A percentile compares a stretch with the other conserved stretches of the same genome.
phyloP scores from a whole-genome alignment of 805 yeast species.

The Lipomyces mesembrius region DNA sequence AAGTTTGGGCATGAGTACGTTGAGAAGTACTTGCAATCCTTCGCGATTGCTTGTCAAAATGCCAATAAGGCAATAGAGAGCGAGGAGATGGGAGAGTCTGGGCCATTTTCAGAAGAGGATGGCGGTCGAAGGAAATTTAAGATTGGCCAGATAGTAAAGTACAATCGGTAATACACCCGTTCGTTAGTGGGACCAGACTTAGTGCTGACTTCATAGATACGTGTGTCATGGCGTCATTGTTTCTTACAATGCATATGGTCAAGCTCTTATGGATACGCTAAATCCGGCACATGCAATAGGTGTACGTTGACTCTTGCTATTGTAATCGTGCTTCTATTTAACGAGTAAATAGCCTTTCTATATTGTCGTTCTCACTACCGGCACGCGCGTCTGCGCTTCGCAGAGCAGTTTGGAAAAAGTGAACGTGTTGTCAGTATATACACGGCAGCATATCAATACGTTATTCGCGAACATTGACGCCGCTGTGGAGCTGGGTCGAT shows the following conservation, averaged over 20 bases:
- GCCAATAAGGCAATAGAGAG: background rate
- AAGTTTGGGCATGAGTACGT: slow-evolving; percentile 2
- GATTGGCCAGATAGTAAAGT: slow-evolving; percentile 19
- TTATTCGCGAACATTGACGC: background rate
- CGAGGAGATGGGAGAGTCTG: slow-evolving; percentile 5
- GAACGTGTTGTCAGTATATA: background rate
- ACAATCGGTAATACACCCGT: slow-evolving; percentile 6
- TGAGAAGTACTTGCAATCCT: background rate
- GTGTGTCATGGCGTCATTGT: slow-evolving; percentile 15
- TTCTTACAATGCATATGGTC: background rate
- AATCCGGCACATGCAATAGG: slow-evolving; percentile 10
- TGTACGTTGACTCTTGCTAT: background rate
- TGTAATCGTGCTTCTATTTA: background rate
- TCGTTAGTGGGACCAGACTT: background rate
- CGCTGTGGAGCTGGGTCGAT: slow-evolving; percentile 18
- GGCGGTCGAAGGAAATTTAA: slow-evolving; percentile 5
- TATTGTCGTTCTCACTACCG: slow-evolving; percentile 8
- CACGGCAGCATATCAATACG: background rate
- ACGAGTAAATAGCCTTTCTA: slow-evolving; percentile 8
- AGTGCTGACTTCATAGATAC: slow-evolving; percentile 2
- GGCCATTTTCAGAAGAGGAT: background rate
- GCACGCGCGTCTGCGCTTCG: slow-evolving; percentile 19
- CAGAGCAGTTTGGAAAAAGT: slow-evolving; percentile 5
- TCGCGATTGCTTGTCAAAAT: background rate
- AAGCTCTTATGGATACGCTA: background rate